Conservation (phyloP, 2,329 filamentous ascomycete genomes). For the Thielaviopsis populi region DNA sequence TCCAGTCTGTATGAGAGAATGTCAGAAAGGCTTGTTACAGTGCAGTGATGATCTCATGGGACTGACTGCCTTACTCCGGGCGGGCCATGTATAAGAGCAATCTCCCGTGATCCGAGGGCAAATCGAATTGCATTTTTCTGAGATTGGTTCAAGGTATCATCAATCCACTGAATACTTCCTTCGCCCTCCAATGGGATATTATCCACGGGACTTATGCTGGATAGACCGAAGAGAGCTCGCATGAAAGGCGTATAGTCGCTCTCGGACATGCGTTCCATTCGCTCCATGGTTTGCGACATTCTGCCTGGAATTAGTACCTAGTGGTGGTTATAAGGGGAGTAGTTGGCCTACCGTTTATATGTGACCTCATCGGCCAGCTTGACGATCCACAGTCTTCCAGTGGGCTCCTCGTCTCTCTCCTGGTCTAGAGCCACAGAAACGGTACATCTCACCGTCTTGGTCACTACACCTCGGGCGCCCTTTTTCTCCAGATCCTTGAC, state of each 20-base stretch:
- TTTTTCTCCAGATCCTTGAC: conserved; percentile 54
- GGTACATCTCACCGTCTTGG: conserved; percentile 41
- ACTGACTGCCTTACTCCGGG: conserved; percentile 52
- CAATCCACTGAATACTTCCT: conserved; percentile 42
- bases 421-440: conserved; percentile 53
- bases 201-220: conserved; percentile 35
- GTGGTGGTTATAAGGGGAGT: not conserved
- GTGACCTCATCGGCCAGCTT: conserved; percentile 57
- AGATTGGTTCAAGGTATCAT: conserved; percentile 46
- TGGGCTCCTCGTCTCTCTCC: conserved; percentile 31
- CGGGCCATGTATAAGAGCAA: conserved; percentile 85
- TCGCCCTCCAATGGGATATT: conserved; percentile 17
- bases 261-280: conserved; percentile 41
- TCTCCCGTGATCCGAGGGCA: conserved; percentile 63
- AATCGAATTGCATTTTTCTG: conserved; percentile 63
- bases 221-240: conserved; percentile 46
- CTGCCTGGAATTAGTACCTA: conserved; percentile 20
- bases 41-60: too few species aligned
- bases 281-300: conserved; percentile 50
- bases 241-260: conserved; percentile 45
- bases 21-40: conserved; percentile 1
- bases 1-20: conserved; percentile 45
- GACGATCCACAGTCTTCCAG: conserved; percentile 45
- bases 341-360: conserved; percentile 34
- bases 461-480: conserved; percentile 56